A percentile compares a stretch with the other conserved stretches of the same genome.
Evolutionary conservation across 2,329 filamentous ascomycete species (phyloP).

Genomic region (Penicillium occitanis): DNA sequence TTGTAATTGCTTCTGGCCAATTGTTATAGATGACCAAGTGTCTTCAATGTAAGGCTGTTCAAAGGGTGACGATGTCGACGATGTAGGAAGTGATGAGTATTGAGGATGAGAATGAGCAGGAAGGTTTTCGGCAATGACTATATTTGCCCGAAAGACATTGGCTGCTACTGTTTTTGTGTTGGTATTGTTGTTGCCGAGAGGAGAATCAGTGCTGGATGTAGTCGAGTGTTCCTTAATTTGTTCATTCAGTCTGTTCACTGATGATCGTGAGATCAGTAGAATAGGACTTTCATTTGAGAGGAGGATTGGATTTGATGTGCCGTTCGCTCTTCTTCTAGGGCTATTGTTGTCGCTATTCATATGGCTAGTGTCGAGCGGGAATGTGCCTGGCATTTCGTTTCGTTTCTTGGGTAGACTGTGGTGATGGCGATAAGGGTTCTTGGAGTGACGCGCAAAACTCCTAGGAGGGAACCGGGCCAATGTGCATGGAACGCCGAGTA

Average conservation of each 20-base stretch:
- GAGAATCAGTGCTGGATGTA: not conserved
- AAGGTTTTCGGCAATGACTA: constrained; percentile 64
- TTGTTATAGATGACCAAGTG: constrained; percentile 65
- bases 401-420: not conserved
- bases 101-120: constrained; percentile 22
- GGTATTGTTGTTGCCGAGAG: constrained; percentile 47
- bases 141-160: constrained; percentile 83
- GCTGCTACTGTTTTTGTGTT: constrained; percentile 60
- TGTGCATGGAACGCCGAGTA: constrained; percentile 75
- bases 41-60: constrained; percentile 76
- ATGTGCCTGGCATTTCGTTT: constrained; percentile 52
- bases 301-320: constrained; percentile 60
- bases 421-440: constrained; percentile 61
- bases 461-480: constrained; percentile 79
- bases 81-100: not conserved
- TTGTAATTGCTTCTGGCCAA: constrained; percentile 51
- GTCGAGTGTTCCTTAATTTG: constrained; percentile 59
- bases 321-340: not conserved
- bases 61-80: constrained; percentile 16
- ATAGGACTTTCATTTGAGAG: constrained; percentile 95
- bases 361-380: constrained; percentile 45
- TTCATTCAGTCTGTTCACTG: constrained; percentile 74
- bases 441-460: constrained; percentile 66
- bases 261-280: constrained; percentile 75
- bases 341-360: not conserved